Base-by-base conservation (phyloP, 331 rosid species). In the Cucumis variabilis region DNA sequence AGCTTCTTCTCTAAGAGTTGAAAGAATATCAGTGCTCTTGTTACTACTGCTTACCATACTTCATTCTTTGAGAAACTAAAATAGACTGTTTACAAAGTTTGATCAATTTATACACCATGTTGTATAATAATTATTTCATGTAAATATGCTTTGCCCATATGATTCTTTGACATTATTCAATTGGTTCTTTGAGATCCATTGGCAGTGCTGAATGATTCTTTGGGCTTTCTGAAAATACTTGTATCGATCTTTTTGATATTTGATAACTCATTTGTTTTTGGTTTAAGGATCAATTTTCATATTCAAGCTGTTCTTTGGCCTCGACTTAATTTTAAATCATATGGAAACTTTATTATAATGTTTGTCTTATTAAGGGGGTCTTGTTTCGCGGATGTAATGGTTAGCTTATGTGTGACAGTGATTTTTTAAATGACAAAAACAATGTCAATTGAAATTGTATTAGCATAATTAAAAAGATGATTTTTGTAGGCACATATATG, bases 21-120 rank as follows among this genome's bases (percentile, higher is more conserved):
- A 93, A 87, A 92, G 91, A 90, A 84, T 91, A 20, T 70, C 90
- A 68, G 50, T 93, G 24, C 82, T 96, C 88, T 87, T 90, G 75
- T 86, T 93, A 88, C 68, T 93, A 73, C 58, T 93, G 79, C 62
- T 91, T 87, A 86, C 90, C 82, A 69, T 93, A 80, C 88, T 65
- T 63, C 93, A 87, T 86, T 88, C 46, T 74, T 90, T 89, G 69
- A 85, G 30, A 63, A 55, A 60, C 66, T 87, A 85, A 90, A 79
- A 76, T n/a, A 23, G 19, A 77, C 50, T 77, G 20, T 63, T 68
- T 85, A 75, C 86, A 51, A 67, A 58, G 86, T 48, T 86, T 11
- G 12, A 1, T 28, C 24, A 60, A 81, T 44, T 55, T 30, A 30
- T 37, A 62, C 85, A 62, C 85, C 85, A 58, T 60, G 27, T 79